Conservation (phyloP, 169 alveolate species). For the Plasmodium gallinaceum region DNA sequence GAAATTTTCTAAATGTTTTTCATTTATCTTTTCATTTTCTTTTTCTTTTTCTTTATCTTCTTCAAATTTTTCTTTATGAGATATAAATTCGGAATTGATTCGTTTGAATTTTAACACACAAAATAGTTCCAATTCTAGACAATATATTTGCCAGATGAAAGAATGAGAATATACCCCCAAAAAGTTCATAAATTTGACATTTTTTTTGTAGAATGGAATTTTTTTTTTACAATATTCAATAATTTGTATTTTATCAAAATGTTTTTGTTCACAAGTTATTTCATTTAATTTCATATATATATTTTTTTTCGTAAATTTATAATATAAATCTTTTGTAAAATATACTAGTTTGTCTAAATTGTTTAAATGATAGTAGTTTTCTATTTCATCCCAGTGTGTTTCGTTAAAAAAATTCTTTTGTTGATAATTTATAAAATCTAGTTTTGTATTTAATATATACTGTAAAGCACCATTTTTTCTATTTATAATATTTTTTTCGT, state of each 20-base stretch:
- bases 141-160: slow-evolving; percentile 70
- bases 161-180: slow-evolving; percentile 66
- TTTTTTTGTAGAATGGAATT: slow-evolving; percentile 30
- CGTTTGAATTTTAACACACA: slow-evolving; percentile 47
- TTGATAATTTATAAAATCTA: slow-evolving; percentile 57
- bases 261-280: slow-evolving; percentile 75
- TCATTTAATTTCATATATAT: slow-evolving; percentile 34
- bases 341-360: slow-evolving; percentile 47
- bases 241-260: slow-evolving; percentile 56
- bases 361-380: slow-evolving; percentile 45
- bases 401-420: slow-evolving; percentile 43
- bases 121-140: slow-evolving; percentile 31
- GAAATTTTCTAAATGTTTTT: neutral
- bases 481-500: neutral
- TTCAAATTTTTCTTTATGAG: neutral
- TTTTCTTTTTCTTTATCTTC: neutral
- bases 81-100: neutral
- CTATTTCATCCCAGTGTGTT: slow-evolving; percentile 73
- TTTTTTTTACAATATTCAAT: slow-evolving; percentile 56
- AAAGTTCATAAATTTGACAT: slow-evolving; percentile 53
- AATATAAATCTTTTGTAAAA: slow-evolving; percentile 67
- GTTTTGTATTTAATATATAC: slow-evolving; percentile 53
- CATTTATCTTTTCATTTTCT: neutral
- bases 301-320: slow-evolving; percentile 58
- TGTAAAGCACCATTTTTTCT: slow-evolving; percentile 66